These are phyloP conservation scores for Epichloe glyceriae DNA, from an alignment of 2,329 filamentous ascomycete species.

Conservation along the genomic window DNA sequence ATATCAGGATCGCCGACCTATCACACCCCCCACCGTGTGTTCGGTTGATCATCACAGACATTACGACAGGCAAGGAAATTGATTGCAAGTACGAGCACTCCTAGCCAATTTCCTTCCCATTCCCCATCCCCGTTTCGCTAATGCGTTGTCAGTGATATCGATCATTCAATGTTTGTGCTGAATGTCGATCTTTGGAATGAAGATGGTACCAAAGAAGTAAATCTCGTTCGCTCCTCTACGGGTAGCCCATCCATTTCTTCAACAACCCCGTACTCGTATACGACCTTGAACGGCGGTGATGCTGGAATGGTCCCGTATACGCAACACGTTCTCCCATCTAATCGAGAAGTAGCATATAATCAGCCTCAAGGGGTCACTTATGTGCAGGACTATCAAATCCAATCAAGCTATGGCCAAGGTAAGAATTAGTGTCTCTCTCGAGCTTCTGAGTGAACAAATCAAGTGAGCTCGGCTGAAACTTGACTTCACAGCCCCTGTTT, in stretches of 20 bases:
- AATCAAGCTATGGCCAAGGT: slow-evolving; percentile 22
- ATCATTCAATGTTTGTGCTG: slow-evolving; percentile 35
- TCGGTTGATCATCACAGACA: slow-evolving; percentile 65
- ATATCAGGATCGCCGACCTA: slow-evolving; percentile 73
- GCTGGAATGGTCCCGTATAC: slow-evolving; percentile 15
- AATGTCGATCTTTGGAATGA: slow-evolving; percentile 59
- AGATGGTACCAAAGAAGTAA: slow-evolving; percentile 50
- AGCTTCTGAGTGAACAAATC: not conserved
- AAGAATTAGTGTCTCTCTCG: not conserved
- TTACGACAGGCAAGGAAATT: slow-evolving; percentile 62
- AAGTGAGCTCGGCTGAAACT: not conserved
- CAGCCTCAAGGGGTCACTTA: slow-evolving; percentile 18
- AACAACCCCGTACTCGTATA: slow-evolving; percentile 67
- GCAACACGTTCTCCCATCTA: slow-evolving; percentile 24
- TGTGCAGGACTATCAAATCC: slow-evolving; percentile 19
- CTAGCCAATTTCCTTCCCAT: not conserved
- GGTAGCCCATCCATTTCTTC: slow-evolving; percentile 67
- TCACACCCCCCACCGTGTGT: slow-evolving; percentile 94
- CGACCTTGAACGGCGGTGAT: slow-evolving; percentile 27
- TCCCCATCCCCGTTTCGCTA: not conserved
- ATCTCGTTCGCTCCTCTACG: slow-evolving; percentile 50
- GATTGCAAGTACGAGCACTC: slow-evolving; percentile 57
- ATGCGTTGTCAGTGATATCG: slow-evolving; percentile 19
- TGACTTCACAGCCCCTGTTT: slow-evolving; percentile 11
- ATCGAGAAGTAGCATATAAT: slow-evolving; percentile 22